These are phyloP conservation scores for Scedosporium minutisporum DNA, from an alignment of 2,329 filamentous ascomycete species.

Conservation along the genomic window DNA sequence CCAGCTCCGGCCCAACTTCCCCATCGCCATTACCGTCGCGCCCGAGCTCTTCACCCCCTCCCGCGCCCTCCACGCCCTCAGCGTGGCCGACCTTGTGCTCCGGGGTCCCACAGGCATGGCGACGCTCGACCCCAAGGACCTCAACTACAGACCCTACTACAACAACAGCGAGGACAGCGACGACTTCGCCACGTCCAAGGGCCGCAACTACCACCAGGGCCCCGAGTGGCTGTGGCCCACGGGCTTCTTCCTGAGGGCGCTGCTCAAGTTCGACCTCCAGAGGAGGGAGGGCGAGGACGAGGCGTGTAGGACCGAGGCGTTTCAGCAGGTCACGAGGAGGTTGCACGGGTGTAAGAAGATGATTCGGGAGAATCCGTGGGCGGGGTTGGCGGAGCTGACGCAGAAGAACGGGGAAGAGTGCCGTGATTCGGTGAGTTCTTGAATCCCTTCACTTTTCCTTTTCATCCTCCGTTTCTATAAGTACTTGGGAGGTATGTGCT, in stretches of 20 bases:
- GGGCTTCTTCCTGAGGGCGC: constrained; percentile 84
- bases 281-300: constrained; percentile 33
- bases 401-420: constrained; percentile 82
- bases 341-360: constrained; percentile 77
- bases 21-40: constrained; percentile 90
- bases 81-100: constrained; percentile 68
- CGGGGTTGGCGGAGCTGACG: constrained; percentile 83
- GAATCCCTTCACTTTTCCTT: background rate
- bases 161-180: constrained; percentile 87
- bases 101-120: constrained; percentile 90
- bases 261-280: constrained; percentile 81
- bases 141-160: constrained; percentile 93
- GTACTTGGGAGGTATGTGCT: constrained; percentile 9
- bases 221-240: constrained; percentile 98
- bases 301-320: constrained; percentile 71
- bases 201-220: constrained; percentile 94
- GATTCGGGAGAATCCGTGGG: constrained; percentile 74
- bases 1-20: constrained; percentile 87
- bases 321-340: constrained; percentile 85
- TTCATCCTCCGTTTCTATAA: background rate
- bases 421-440: constrained; percentile 68
- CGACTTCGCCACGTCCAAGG: constrained; percentile 87
- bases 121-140: constrained; percentile 81
- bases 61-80: constrained; percentile 72
- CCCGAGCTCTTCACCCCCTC: constrained; percentile 73